Conservation (phyloP, 1,284 basidiomycete species). For the Fistulinella staudtii region DNA sequence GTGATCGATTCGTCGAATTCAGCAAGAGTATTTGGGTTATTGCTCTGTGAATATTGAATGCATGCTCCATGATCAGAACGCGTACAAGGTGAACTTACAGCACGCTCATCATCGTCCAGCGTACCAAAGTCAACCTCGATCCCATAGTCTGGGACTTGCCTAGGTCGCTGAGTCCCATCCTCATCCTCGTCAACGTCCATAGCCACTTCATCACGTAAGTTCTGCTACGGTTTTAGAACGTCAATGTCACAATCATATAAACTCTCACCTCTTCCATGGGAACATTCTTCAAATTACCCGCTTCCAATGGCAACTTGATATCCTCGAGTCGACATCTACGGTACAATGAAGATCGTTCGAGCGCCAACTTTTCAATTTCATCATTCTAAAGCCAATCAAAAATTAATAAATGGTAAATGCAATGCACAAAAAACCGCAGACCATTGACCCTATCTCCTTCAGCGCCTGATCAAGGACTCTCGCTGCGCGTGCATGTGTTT, state of each 20-base stretch:
- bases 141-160: conserved; percentile 77
- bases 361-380: conserved; percentile 85
- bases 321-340: conserved; percentile 93
- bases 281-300: conserved; percentile 80
- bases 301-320: conserved; percentile 75
- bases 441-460: conserved; percentile 86
- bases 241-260: not conserved
- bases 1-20: conserved; percentile 77
- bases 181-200: conserved; percentile 91
- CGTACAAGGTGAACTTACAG: conserved; percentile 44
- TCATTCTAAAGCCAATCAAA: conserved; percentile 62
- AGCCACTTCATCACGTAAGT: conserved; percentile 76
- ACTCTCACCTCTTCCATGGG: conserved; percentile 85
- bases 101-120: conserved; percentile 81
- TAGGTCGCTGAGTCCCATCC: conserved; percentile 68
- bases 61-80: not conserved
- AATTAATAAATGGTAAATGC: not conserved
- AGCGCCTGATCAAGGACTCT: conserved; percentile 81
- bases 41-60: conserved; percentile 46
- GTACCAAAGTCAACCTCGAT: conserved; percentile 86
- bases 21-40: conserved; percentile 62
- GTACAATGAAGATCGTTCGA: conserved; percentile 86
- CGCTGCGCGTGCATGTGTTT: conserved; percentile 62
- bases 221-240: conserved; percentile 40
- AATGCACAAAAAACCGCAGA: conserved; percentile 24